phyloP scores from a whole-genome alignment of 371 early-diverging fungal species.

The Zychaea mexicana region DNA sequence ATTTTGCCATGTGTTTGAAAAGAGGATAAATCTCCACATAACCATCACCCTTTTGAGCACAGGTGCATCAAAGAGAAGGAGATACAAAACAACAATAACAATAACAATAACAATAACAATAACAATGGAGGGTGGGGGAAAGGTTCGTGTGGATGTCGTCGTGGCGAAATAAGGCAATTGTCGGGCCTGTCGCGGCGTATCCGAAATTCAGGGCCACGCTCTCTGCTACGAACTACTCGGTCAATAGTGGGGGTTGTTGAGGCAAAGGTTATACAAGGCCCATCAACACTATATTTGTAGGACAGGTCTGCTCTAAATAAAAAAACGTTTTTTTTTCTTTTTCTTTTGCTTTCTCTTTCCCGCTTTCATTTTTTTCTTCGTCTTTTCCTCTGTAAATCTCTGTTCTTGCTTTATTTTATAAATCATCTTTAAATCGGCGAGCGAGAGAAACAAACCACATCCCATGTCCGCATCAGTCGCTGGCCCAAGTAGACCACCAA shows the following conservation, averaged over 20 bases:
- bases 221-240: too few species aligned
- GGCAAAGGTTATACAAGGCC: neutral
- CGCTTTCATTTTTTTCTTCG: neutral
- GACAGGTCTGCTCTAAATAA: neutral
- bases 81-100: neutral
- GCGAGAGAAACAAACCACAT: too few species aligned
- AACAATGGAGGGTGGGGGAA: too few species aligned
- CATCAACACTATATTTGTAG: neutral
- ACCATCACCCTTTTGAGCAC: too few species aligned
- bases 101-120: too few species aligned
- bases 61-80: neutral
- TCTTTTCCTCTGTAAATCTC: neutral
- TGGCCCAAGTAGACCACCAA: constrained; percentile 9
- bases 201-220: constrained; percentile 1
- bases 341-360: neutral
- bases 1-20: neutral
- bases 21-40: neutral
- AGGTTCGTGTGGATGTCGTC: too few species aligned
- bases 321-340: neutral
- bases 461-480: constrained; percentile 16
- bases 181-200: neutral
- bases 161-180: neutral
- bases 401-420: neutral
- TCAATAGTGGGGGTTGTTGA: neutral
- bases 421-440: neutral